Base-by-base conservation (phyloP, 176 grass and related monocot genomes). In the Dendrocalamus sinicus region DNA sequence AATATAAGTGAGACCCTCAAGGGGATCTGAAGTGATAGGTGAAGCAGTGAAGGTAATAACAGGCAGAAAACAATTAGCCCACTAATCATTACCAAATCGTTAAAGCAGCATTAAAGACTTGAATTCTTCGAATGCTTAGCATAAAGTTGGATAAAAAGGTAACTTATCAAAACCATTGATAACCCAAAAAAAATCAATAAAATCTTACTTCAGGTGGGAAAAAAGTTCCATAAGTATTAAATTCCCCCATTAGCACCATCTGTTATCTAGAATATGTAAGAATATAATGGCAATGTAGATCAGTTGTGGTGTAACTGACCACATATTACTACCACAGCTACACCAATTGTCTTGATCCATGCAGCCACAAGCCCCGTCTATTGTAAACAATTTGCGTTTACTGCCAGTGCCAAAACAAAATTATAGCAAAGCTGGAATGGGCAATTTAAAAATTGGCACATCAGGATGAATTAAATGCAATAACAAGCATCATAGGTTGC, bases 1-100 rank as follows among this genome's bases (percentile, higher is more conserved):
- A 9, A 81, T 70, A 43, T 12, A 45, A 80, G 43, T 73, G 39
- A 76, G 66, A 14, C 12, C 37, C 73, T 90, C 45, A 72, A 47
- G 47, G 68, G 7, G 11, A 7, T 54, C n/a, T 72, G 45, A 53
- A 77, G 3, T 47, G 12, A 67, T 57, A 86, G 30, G 74, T 55
- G 23, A 58, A 75, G 1, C 12, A 0, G 16, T 62, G 28, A 81
- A 72, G 11, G 30, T 43, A 60, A 17, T 51, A 73, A 15, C 12
- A 88, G 24, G 37, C 4, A 75, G 20, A 62, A 80, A 66, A 58
- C 7, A 26, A 8, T 16, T 12, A 80, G 28, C 32, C 19, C 13
- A 6, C 1, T 58, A 58, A 74, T 64, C 6, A 72, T 78, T 78
- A 62, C 28, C 57, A 39, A 77, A 51, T 43, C 15, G n/a, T 68